Evolutionary conservation across 345 rosid species (phyloP).

Genomic region (Lepidium sativum): DNA sequence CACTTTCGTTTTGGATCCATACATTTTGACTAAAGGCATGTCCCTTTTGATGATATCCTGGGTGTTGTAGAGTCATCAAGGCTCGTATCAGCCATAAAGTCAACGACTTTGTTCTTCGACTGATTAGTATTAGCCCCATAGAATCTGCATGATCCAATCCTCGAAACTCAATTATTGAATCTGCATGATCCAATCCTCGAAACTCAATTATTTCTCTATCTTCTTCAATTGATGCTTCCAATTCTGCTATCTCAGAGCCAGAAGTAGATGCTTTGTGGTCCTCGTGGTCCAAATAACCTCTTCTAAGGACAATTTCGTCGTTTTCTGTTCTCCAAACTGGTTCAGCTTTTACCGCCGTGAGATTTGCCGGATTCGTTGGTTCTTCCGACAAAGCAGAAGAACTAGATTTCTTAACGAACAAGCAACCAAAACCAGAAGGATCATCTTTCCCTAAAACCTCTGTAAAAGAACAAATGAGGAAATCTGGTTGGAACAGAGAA

Average conservation of each 20-base stretch:
- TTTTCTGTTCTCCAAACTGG: not conserved
- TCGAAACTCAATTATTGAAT: slow-evolving; percentile 37
- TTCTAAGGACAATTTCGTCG: slow-evolving; percentile 15
- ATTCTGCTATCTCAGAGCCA: slow-evolving; percentile 31
- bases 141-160: slow-evolving; percentile 74
- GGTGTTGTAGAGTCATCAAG: slow-evolving; percentile 54
- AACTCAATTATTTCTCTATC: slow-evolving; percentile 31
- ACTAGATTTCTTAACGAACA: slow-evolving; percentile 58
- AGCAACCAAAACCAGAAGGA: slow-evolving; percentile 68
- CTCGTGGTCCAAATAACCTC: not conserved
- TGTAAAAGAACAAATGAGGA: slow-evolving; percentile 65
- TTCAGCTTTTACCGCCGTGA: not conserved
- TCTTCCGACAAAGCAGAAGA: slow-evolving; percentile 34
- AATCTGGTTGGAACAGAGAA: slow-evolving; percentile 70
- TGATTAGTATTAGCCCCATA: slow-evolving; percentile 52
- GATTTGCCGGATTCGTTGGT: slow-evolving; percentile 22
- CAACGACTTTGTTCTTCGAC: slow-evolving; percentile 47
- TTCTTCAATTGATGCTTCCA: not conserved
- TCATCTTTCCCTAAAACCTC: slow-evolving; percentile 59
- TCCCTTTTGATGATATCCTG: slow-evolving; percentile 35
- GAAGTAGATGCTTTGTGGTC: slow-evolving; percentile 20
- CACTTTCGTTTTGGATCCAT: slow-evolving; percentile 50
- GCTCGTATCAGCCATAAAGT: slow-evolving; percentile 73
- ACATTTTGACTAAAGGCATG: slow-evolving; percentile 43
- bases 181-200: slow-evolving; percentile 67